Conservation (phyloP, 768 basidiomycete species). For the Agaricus sinodeliciosus region DNA sequence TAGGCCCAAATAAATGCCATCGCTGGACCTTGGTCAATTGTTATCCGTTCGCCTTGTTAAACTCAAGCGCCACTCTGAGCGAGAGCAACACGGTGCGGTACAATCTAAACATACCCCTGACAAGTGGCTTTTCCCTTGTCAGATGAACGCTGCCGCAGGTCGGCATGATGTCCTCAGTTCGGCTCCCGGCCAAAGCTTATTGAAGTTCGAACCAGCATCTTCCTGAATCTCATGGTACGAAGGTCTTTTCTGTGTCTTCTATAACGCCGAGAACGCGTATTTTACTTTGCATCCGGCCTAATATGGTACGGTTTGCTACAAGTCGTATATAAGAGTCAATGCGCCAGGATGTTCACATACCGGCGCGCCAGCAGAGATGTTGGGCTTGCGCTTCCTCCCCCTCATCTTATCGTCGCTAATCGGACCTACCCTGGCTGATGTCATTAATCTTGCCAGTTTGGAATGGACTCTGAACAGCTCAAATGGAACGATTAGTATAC, state of each 20-base stretch:
- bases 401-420: background rate
- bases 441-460: conserved; percentile 36
- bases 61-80: no score
- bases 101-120: no score
- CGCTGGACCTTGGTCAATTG: no score
- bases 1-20: no score
- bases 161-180: no score
- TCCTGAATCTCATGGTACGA: background rate
- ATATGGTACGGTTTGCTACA: background rate
- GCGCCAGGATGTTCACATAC: background rate
- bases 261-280: background rate
- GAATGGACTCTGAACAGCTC: conserved; percentile 48
- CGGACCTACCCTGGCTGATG: conserved; percentile 11
- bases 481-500: conserved; percentile 48
- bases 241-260: background rate
- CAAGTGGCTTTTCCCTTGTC: no score
- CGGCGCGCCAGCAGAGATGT: background rate
- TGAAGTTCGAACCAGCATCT: background rate
- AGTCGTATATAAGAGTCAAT: background rate
- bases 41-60: no score
- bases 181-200: no score
- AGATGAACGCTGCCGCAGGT: no score
- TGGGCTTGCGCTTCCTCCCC: background rate
- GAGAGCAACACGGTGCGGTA: no score
- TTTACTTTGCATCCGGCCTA: background rate